phyloP scores from a whole-genome alignment of 225 moss, liverwort and hornwort species.

The Straminergon stramineum region DNA sequence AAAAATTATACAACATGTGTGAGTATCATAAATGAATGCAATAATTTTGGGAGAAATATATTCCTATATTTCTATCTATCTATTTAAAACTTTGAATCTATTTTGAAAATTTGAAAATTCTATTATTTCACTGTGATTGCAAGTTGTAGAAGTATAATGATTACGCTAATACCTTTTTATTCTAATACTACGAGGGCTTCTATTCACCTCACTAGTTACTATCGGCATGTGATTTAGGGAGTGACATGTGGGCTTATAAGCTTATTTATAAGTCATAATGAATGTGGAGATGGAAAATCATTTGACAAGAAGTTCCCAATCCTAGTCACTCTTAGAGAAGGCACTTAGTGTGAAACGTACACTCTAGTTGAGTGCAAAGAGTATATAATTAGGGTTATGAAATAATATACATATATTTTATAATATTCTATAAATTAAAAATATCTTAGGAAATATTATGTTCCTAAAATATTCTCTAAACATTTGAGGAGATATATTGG shows the following conservation, averaged over 20 bases:
- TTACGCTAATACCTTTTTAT: too few relatives aligned
- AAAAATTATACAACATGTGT: too few relatives aligned
- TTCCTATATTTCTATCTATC: neutral
- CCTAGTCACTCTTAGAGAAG: fast-evolving
- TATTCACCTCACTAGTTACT: neutral
- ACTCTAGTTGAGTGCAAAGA: fast-evolving
- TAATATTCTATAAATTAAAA: neutral
- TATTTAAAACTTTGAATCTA: neutral
- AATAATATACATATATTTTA: neutral
- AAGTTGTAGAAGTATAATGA: neutral
- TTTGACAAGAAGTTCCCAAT: neutral
- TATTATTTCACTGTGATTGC: neutral
- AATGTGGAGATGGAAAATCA: neutral
- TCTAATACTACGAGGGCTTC: neutral
- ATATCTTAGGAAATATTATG: neutral
- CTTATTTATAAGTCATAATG: neutral
- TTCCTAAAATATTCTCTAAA: neutral
- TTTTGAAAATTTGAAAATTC: neutral
- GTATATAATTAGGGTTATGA: neutral
- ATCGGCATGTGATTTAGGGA: neutral
- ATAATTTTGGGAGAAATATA: neutral
- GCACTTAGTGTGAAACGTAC: neutral
- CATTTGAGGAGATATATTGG: neutral
- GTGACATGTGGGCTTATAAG: neutral
- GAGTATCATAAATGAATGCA: fast-evolving